Evolutionary conservation across 768 basidiomycete genomes (phyloP).

Genomic region (Obba rivulosa): DNA sequence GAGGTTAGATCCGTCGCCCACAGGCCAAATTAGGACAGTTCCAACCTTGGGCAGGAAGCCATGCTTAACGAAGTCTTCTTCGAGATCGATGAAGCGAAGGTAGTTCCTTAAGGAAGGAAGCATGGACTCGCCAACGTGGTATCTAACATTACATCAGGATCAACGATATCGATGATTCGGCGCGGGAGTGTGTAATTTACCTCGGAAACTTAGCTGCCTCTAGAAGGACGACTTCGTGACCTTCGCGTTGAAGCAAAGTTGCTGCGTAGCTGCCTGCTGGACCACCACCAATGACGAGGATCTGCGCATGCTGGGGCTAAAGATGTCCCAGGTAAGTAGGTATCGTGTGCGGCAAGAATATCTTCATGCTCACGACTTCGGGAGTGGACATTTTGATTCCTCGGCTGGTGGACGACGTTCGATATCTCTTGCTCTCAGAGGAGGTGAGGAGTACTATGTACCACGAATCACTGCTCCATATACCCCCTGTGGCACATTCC

Average conservation of each 20-base stretch:
- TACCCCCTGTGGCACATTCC: too few species aligned
- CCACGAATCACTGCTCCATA: too few species aligned
- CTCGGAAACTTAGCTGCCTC: slow-evolving; percentile 48
- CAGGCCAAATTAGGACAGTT: background rate
- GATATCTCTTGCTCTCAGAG: too few species aligned
- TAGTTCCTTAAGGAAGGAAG: slow-evolving; percentile 42
- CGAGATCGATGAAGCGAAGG: slow-evolving; percentile 40
- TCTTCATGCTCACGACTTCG: too few species aligned
- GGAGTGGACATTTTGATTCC: too few species aligned
- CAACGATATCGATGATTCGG: background rate
- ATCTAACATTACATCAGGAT: slow-evolving; percentile 17
- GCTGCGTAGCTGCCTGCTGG: slow-evolving; percentile 49
- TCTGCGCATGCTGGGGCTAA: slow-evolving; percentile 9
- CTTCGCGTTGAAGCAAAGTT: slow-evolving; percentile 43
- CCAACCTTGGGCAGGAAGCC: slow-evolving; percentile 41
- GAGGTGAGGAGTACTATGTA: too few species aligned
- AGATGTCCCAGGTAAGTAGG: too few species aligned
- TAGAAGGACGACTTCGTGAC: slow-evolving; percentile 44
- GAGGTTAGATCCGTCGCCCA: background rate
- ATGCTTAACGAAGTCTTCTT: slow-evolving; percentile 31
- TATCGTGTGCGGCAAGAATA: too few species aligned
- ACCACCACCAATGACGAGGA: slow-evolving; percentile 50
- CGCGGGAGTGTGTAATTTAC: slow-evolving; percentile 17
- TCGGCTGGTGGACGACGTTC: too few species aligned
- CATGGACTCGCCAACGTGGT: slow-evolving; percentile 38